A percentile compares a stretch with the other conserved stretches of the same genome.
Evolutionary conservation across 306 rosid genomes (phyloP).

Genomic region (Castanea sativa): DNA sequence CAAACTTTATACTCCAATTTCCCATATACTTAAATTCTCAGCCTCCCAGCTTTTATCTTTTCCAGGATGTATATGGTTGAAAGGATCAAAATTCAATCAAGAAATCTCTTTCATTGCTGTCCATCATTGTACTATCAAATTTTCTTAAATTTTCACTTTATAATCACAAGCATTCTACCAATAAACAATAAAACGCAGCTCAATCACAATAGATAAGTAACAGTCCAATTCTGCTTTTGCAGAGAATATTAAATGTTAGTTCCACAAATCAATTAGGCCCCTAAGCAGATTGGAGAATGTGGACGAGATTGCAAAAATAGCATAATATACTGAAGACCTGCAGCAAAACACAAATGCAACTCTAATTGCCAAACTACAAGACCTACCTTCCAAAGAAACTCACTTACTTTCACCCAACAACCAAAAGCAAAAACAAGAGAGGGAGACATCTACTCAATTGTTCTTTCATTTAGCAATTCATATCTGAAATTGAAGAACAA

Average conservation of each 20-base stretch:
- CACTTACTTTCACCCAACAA: too few species aligned
- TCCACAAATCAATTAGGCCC: not conserved
- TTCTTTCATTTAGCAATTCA: not conserved
- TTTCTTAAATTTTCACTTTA: too few species aligned
- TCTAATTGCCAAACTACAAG: not conserved
- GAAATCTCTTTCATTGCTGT: not conserved
- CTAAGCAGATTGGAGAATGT: not conserved
- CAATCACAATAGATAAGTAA: not conserved
- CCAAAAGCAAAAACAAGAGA: too few species aligned
- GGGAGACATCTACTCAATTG: not conserved
- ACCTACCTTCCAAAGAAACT: not conserved
- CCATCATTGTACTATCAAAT: too few species aligned
- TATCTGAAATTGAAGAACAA: not conserved
- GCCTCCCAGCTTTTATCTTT: not conserved
- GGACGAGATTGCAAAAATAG: not conserved
- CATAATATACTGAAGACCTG: not conserved
- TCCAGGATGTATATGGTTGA: not conserved
- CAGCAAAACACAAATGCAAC: not conserved
- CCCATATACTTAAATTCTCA: not conserved
- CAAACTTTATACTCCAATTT: not conserved
- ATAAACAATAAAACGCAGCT: not conserved
- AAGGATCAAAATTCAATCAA: conserved; percentile 1
- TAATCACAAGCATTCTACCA: not conserved
- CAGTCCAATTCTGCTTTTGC: not conserved
- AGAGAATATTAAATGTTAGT: not conserved